Base-by-base conservation (phyloP, 768 basidiomycete species). In the Termitomyces sp. region DNA sequence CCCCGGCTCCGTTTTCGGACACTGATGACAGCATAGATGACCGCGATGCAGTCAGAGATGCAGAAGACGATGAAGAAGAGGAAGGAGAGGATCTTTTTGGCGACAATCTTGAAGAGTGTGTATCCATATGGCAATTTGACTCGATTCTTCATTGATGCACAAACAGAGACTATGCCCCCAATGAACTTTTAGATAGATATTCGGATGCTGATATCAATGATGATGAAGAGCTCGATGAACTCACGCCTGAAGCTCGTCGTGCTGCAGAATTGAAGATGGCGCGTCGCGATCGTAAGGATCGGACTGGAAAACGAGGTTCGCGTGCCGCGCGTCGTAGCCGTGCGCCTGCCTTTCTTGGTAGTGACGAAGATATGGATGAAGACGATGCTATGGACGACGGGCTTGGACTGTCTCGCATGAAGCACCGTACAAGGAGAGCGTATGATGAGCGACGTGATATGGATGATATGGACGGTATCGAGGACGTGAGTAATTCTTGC, bases 11-110 rank as follows among this genome's bases (percentile, higher is more conserved):
- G 6, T 93, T 97, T 68, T 88, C 88, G 5, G 95, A 97, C 64
- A 89, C 92, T 27, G 91, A 95, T 57, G 93, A 93, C 24, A 87
- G 83, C 57, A 57, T 89, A 39, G 86, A 87, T 42, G 89, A 91
- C 59, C 81, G 83, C 11, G 87, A 89, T 63, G 84, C 79, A 1
- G 78, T 89, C 4, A 76, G 70, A 56, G 85, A 89, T 66, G 74
- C 84, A n/a, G 87, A 86, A 54, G 88, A 81, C 3, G 83, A 77
- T 31, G 91, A 85, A 6, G 91, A 84, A 18, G 93, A 82, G n/a
- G 89, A 91, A 24, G 92, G 91, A 39, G 96, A 98, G 71, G 96
- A 98, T 75, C 83, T 99, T 45, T 98, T 95, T 71, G 91, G 81
- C 36, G 86, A 94, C n/a, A 78, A 76, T 52, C 72, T 92, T 59